Base-by-base conservation (phyloP, 805 yeast genomes). In the Kazachstania psychrophila region DNA sequence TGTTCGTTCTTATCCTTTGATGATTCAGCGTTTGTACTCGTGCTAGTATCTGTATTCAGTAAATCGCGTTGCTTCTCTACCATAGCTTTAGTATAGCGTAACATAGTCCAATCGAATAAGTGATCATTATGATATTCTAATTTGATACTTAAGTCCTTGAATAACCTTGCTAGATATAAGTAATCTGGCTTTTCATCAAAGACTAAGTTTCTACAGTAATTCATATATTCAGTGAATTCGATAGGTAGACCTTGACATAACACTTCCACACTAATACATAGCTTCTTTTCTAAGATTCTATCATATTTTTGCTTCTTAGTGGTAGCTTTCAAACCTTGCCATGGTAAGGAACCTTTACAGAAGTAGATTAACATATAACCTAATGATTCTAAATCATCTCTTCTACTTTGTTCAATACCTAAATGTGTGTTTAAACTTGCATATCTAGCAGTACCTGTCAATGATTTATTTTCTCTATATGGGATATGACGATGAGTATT, bases 281-380 rank as follows among this genome's bases (percentile, higher is more conserved):
- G 77, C 62, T 89, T 89, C 69, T 84, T 85, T 60, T 89, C 96
- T 78, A 89, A 79, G 51, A 89, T 92, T 44, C 96, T 75, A 65
- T 89, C 96, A 63, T 89, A 89, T 64, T 92, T 89, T 62, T 89
- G 96, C 66, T 94, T 84, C 66, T 89, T 89, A 12, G 96, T 86
- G 18, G 89, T 92, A 27, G 97, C 98, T 64, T 87, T 87, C 54
- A 89, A 73, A 4, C 98, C 98, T 65, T 89, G 98, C 98, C 98
- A 89, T 37, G 98, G 98, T 52, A 89, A 74, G 13, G 94, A 82
- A 30, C 98, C 97, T 40, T 95, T 77, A 62, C 95, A 82, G 59
- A 89, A 92, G 64, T 89, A 89, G 50, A 89, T 84, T 51, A 92
- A 70, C 37, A 89, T 96, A 58, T 89, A 89, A 34, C 96, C 97